Conservation (phyloP, 2,329 filamentous ascomycete species). For the Fusarium musae region DNA sequence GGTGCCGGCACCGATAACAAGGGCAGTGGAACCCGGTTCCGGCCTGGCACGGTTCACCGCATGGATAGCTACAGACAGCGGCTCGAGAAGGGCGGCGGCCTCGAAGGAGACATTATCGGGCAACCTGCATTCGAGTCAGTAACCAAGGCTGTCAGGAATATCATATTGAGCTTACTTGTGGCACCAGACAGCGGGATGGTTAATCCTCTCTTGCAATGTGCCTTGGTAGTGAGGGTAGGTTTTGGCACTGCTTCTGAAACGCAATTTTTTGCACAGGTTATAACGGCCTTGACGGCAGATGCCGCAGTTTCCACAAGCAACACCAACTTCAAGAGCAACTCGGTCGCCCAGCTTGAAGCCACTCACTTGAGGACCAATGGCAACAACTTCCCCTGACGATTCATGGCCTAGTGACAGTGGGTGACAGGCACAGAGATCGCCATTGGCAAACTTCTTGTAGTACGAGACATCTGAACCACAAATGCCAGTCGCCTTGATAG, state of each 20-base stretch:
- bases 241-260: slow-evolving; percentile 71
- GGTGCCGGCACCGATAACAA: slow-evolving; percentile 74
- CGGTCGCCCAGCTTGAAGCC: slow-evolving; percentile 66
- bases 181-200: slow-evolving; percentile 71
- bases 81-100: slow-evolving; percentile 69
- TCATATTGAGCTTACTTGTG: slow-evolving; percentile 61
- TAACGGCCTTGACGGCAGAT: slow-evolving; percentile 66
- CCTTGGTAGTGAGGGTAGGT: slow-evolving; percentile 72
- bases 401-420: slow-evolving; percentile 74
- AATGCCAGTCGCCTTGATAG: slow-evolving; percentile 73
- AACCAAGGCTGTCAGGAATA: neutral
- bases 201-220: slow-evolving; percentile 70
- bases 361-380: slow-evolving; percentile 62
- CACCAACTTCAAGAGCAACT: slow-evolving; percentile 68
- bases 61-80: slow-evolving; percentile 70
- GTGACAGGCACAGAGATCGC: slow-evolving; percentile 73
- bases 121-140: slow-evolving; percentile 55
- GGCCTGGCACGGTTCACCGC: slow-evolving; percentile 66
- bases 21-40: slow-evolving; percentile 63
- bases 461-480: slow-evolving; percentile 78
- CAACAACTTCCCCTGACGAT: slow-evolving; percentile 68
- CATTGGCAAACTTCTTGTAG: slow-evolving; percentile 78
- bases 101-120: slow-evolving; percentile 69
- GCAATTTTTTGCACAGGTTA: slow-evolving; percentile 71
- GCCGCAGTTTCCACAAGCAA: slow-evolving; percentile 63